Evolutionary conservation across 129 eudicot species (phyloP), one percentile per base, ranked within the genome.

Genomic region (Heracleum sosnowskyi): DNA sequence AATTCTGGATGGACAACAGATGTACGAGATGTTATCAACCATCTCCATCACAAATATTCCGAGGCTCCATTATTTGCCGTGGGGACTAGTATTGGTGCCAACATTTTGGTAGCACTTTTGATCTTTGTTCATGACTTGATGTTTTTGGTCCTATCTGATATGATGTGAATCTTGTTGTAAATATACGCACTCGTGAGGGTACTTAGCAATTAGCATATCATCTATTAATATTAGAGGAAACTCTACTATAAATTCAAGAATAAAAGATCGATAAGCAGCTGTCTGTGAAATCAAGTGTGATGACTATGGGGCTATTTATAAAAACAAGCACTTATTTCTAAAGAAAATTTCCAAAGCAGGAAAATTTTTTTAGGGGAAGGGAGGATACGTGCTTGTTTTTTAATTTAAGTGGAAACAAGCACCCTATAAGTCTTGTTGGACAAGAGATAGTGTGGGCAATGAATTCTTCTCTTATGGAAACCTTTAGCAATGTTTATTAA

Each of bases 1-100:
- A 91, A 95, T 87, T 97, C 97, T 75, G 98, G 97, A 46, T 95
- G 98, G 97, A 95, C 98, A 28, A 87, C 88, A 73, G 98, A 95
- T 84, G 71, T 84, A 70, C 87, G 94, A 17, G 89, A 82, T n/a
- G 90, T 90, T 62, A 76, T 90, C 53, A 77, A 82, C 33, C 68
- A 90, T 79, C 90, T 95, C 60, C 92, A 90, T 85, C 69, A 39
- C 6, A 87, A 91, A 76, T 86, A 87, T 62, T 89, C 97, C 1
- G 72, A 82, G 53, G 92, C 94, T 60, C 92, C 97, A 24, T 79
- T 95, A 55, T 91, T 84, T 84, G 83, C 89, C 18, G 82, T 95
- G 37, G 98, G 98, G 75, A 88, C 93, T 31, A 95, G 98, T 86
- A 90, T 95, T 74, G 97, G 97, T 80, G 97, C 98, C 77, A 95